A percentile compares a stretch with the other conserved stretches of the same genome.
phyloP scores from a whole-genome alignment of 257 asterid genomes.

The Solanum medicagineum region DNA sequence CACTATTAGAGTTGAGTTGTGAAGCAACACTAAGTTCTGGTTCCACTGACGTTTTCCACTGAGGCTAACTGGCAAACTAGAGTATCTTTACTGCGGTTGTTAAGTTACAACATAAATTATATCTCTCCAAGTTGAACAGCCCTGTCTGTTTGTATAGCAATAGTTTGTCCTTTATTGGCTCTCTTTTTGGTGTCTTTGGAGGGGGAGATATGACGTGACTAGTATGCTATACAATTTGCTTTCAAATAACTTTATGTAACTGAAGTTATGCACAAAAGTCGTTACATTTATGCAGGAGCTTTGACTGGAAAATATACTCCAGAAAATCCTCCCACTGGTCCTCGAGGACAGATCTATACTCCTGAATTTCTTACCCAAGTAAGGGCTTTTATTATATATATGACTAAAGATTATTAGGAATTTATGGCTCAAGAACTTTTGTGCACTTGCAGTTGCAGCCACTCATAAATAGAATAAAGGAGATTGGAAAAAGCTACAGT shows the following conservation, averaged over 20 bases:
- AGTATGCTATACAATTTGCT: not conserved
- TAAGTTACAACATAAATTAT: not conserved
- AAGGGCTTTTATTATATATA: constrained; percentile 1
- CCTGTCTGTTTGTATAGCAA: not conserved
- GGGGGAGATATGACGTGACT: not conserved
- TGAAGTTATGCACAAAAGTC: not conserved
- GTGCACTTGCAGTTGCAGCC: constrained; percentile 66
- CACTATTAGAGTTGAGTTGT: too few relatives aligned
- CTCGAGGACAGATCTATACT: constrained; percentile 79
- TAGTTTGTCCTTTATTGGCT: not conserved
- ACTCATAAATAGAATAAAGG: constrained; percentile 56
- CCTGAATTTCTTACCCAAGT: constrained; percentile 59
- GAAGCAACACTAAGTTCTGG: not conserved
- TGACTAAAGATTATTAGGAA: not conserved
- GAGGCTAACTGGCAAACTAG: not conserved
- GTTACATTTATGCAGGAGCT: constrained; percentile 39
- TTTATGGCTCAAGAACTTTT: not conserved
- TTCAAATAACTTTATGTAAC: not conserved
- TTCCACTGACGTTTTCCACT: not conserved
- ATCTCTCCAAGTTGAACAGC: not conserved
- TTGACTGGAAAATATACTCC: constrained; percentile 89
- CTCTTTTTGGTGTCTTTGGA: not conserved
- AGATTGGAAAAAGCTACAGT: constrained; percentile 56
- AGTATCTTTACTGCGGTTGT: too few relatives aligned
- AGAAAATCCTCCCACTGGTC: constrained; percentile 70